Base-by-base conservation (phyloP, 805 yeast genomes). In the Priceomyces medius region DNA sequence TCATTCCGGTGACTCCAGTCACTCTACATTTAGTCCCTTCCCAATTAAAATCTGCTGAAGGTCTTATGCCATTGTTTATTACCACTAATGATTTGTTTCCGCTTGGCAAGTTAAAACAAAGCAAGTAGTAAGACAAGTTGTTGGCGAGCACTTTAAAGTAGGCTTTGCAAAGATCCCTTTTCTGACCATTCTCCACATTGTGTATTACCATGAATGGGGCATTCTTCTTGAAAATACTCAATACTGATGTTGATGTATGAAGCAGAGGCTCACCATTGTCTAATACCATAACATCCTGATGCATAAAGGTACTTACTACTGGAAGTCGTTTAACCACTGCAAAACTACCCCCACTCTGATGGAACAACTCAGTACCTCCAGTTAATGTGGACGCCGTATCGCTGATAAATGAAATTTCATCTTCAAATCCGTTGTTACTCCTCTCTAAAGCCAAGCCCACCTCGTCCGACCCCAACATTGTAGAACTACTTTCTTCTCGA, bases 1-100 rank as follows among this genome's bases (percentile, higher is more conserved):
- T 50, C 3, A 61, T 59, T 0, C 66, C 66, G 14, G 68, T 55
- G 1, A 62, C 59, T 2, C 70, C 69, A 35, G 51, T 40, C 7
- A 62, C 45, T 13, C 70, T 54, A 20, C 64, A 44, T 40, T 62
- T 63, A 13, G 68, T 58, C 27, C 45, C 49, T 31, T 54, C 54
- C 50, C 53, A 58, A 9, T 44, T 35, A 20, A 59, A 50, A 35
- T 64, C 70, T 3, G 58, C 60, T 16, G 55, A 58, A 2, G 68
- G 66, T 21, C 51, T 54, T 24, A 56, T 45, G 18, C 64, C 63
- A 41, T 63, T 61, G 40, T 58, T 59, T 41, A 55, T 41, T 3
- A 64, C 40, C 3, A 59, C 43, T 37, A 59, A 40, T 16, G 53
- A 45, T 27, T 43, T 45, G 7, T 41, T 21, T 14, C 37, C 35